A percentile compares a stretch with the other conserved stretches of the same genome.
Conservation (phyloP, 108 stramenopile species). For the Skeletonema potamos region DNA sequence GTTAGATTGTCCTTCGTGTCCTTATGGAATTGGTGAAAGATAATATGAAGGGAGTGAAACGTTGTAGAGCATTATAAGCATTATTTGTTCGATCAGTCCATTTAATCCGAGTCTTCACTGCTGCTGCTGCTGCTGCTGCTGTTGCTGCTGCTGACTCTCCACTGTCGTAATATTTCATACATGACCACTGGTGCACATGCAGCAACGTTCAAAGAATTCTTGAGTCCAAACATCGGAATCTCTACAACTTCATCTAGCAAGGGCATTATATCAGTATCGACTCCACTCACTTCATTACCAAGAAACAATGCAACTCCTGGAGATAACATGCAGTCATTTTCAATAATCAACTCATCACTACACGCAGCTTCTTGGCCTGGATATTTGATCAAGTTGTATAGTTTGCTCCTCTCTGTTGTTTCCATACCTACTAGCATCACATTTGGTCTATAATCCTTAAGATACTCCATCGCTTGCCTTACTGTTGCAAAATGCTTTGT, state of each 20-base stretch:
- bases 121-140: slow-evolving; percentile 50
- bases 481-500: slow-evolving; percentile 74
- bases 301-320: slow-evolving; percentile 68
- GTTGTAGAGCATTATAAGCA: too few relatives aligned
- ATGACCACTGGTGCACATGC: slow-evolving; percentile 86
- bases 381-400: slow-evolving; percentile 57
- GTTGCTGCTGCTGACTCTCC: slow-evolving; percentile 61
- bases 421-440: slow-evolving; percentile 72
- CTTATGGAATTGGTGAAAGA: slow-evolving; percentile 50
- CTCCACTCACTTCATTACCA: slow-evolving; percentile 88
- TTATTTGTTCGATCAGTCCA: too few relatives aligned
- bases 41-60: too few relatives aligned
- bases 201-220: slow-evolving; percentile 89
- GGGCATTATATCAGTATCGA: slow-evolving; percentile 60
- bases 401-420: slow-evolving; percentile 70
- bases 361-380: slow-evolving; percentile 15
- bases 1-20: slow-evolving; percentile 66
- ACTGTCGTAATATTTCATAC: slow-evolving; percentile 82
- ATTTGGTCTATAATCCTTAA: slow-evolving; percentile 38
- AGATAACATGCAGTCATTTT: slow-evolving; percentile 12
- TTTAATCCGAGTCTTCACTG: slow-evolving; percentile 57
- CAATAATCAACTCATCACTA: not conserved
- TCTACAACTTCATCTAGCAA: slow-evolving; percentile 71
- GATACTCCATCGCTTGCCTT: slow-evolving; percentile 50
- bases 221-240: slow-evolving; percentile 84